Percentiles rank a stretch among this genome's conserved stretches.
Evolutionary conservation across 2,329 filamentous ascomycete species (phyloP).

Genomic region (Fusarium sp.): DNA sequence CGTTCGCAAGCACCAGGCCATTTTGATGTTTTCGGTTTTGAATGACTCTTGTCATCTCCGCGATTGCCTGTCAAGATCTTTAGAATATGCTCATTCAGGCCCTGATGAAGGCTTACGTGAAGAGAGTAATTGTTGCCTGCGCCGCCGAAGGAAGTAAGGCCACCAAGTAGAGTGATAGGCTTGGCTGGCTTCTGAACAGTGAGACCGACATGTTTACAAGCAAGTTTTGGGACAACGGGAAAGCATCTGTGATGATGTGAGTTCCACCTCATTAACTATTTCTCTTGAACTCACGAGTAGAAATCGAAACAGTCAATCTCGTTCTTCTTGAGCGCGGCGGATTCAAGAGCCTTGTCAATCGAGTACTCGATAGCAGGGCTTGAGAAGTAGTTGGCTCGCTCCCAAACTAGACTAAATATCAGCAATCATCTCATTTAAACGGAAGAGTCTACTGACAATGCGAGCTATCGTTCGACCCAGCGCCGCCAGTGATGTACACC

Average conservation of each 20-base stretch:
- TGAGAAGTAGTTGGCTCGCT: conserved; percentile 66
- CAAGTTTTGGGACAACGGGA: conserved; percentile 75
- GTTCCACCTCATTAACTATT: too few relatives aligned
- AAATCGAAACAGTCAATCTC: conserved; percentile 72
- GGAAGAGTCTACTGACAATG: conserved; percentile 55
- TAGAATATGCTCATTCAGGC: conserved; percentile 39
- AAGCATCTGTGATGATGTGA: conserved; percentile 63
- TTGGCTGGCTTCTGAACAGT: conserved; percentile 57
- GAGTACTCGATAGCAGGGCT: conserved; percentile 68
- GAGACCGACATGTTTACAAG: conserved; percentile 68
- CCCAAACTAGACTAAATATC: conserved; percentile 62
- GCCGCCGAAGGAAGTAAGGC: conserved; percentile 74
- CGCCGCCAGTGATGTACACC: conserved; percentile 73
- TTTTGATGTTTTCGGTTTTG: conserved; percentile 56
- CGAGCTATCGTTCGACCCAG: conserved; percentile 66
- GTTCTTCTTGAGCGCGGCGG: conserved; percentile 57
- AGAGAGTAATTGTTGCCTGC: conserved; percentile 78
- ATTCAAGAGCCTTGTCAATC: conserved; percentile 62
- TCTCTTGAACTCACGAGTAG: conserved; percentile 69
- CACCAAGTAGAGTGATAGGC: conserved; percentile 70
- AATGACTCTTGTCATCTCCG: conserved; percentile 65
- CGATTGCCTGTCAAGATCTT: conserved; percentile 49
- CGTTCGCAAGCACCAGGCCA: conserved; percentile 72
- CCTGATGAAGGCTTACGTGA: conserved; percentile 59
- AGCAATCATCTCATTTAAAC: rapidly evolving